phyloP scores from a whole-genome alignment of 192 early-diverging fungal species.

The Backusella morwellensis region DNA sequence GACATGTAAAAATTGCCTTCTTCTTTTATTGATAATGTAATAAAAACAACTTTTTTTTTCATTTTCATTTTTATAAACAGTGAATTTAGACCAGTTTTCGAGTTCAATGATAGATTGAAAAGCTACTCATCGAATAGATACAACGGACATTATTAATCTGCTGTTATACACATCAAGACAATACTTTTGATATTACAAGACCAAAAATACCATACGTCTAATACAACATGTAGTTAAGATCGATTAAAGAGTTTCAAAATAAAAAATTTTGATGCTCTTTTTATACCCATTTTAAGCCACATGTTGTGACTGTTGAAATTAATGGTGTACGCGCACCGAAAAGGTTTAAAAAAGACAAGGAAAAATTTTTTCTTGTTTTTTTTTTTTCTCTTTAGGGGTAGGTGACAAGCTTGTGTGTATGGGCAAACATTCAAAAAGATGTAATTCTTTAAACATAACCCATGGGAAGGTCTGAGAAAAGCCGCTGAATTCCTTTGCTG shows the following conservation, averaged over 20 bases:
- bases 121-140: conserved; percentile 22
- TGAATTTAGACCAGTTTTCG: conserved; percentile 16
- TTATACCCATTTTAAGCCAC: conserved; percentile 4
- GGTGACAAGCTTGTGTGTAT: conserved; percentile 32
- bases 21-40: too few relatives aligned
- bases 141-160: conserved; percentile 2
- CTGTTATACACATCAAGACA: conserved; percentile 1
- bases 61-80: conserved; percentile 9
- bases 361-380: neutral
- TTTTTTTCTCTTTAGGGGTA: conserved; percentile 17
- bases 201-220: neutral
- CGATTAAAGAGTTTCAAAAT: neutral
- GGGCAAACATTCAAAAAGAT: conserved; percentile 34
- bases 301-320: neutral
- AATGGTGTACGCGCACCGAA: neutral
- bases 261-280: neutral
- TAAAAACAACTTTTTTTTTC: neutral
- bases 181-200: neutral
- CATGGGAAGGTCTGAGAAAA: conserved; percentile 39
- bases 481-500: conserved; percentile 27
- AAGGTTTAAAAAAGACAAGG: neutral
- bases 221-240: neutral
- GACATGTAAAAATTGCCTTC: too few relatives aligned
- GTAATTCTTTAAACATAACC: conserved; percentile 26
- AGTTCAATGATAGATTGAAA: conserved; percentile 19